Base-by-base conservation (phyloP, 257 asterid species). In the Eucommia ulmoides region DNA sequence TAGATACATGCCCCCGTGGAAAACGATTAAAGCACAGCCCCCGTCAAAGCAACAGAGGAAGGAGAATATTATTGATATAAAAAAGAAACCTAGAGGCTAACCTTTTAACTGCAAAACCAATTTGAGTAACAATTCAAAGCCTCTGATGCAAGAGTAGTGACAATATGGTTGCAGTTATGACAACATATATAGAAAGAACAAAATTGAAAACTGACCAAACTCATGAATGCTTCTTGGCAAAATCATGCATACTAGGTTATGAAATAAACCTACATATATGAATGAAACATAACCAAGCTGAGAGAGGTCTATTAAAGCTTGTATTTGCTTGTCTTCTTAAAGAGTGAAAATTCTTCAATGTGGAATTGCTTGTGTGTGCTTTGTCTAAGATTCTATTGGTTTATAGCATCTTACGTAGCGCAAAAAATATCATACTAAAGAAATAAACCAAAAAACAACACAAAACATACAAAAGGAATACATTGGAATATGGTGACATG, bases 1-100 rank as follows among this genome's bases (percentile, higher is more conserved):
- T 19, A 33, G 35, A 29, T 52, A 45, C 25, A 71, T 24, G 17
- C 51, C 69, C 41, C 83, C 81, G 53, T 84, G 93, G 91, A 84
- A 73, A 64, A 64, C 61, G 46, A 69, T 78, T 10, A 84, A 78
- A 59, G 92, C 71, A 47, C 65, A 33, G 41, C 60, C 56, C 20
- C 66, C 52, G n/a, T 16, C 45, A 29, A 75, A 65, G 67, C 56
- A 50, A 7, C 70, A 56, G 52, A 35, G 16, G 44, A 73, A 77
- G 70, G 88, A 73, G 64, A 75, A 74, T 47, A 24, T 56, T 22
- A 22, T 8, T 51, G 41, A 41, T 17, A 33, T 64, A 23, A 65
- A 63, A 55, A 60, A 66, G 58, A 65, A 21, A 22, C 47, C 20
- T 3, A 50, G 25, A 25, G 22, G 56, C 1, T 50, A 23, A 22